Base-by-base conservation (phyloP, 2,329 filamentous ascomycete species). In the Pseudogymnoascus sp. region DNA sequence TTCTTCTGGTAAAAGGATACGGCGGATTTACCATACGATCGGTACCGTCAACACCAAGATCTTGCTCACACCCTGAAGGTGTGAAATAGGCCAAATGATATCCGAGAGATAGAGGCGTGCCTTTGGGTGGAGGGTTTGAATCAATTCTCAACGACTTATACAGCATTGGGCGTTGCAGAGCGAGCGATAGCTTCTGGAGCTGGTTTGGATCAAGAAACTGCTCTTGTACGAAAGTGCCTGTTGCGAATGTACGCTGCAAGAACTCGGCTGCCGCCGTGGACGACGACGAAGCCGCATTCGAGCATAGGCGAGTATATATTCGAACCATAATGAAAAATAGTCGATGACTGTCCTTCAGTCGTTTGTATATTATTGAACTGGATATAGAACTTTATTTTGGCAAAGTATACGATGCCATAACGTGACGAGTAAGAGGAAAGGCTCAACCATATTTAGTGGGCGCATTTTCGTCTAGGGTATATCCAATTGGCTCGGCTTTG, bases 61-160 rank as follows among this genome's bases (percentile, higher is more conserved):
- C 77, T 0, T 70, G 65, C 68, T 87, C 85, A 0, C 82, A 65
- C 4, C 81, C 80, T 0, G 75, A 74, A 0, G 85, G 84, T 0
- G 84, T 86, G 69, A 88, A 88, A 70, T 87, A 88, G 0, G 80
- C 80, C 0, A 88, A 76, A 68, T 88, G 85, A 66, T 86, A 84
- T 1, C 82, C 84, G 0, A 82, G 78, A 0, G 84, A 84, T 1
- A 87, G 65, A 0, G 79, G 78, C 0, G 82, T 83, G 6, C 80
- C 80, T 0, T 69, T 66, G 75, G 76, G 5, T 85, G 72, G 4
- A 70, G 67, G 33, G 8, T 38, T 38, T 38, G n/a, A 38, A 6
- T 38, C 37, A 38, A 38, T 38, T 38, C 37, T 38, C 28, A 60
- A 23, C 1, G 33, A 40, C 14, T 47, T 31, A 25, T 62, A 37